A percentile compares a stretch with the other conserved stretches of the same genome.
Conservation (phyloP, 306 rosid genomes). For the Lithocarpus polystachyus region DNA sequence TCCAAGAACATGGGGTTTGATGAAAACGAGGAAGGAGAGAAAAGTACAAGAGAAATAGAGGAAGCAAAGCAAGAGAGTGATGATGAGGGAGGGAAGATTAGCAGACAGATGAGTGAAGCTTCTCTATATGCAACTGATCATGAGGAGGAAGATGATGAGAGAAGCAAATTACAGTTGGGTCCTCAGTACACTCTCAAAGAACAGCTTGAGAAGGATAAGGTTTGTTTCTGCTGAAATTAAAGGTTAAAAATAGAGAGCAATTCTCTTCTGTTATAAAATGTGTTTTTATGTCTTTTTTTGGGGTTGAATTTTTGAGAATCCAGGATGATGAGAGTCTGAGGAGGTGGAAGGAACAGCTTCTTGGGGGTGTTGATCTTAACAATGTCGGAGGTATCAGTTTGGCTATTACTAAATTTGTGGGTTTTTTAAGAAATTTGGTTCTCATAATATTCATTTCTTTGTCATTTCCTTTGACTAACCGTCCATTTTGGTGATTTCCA, state of each 20-base stretch:
- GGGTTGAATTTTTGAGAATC: conserved; percentile 13
- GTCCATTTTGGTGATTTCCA: not conserved
- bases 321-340: conserved; percentile 97
- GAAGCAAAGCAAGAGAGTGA: conserved; percentile 35
- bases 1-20: conserved; percentile 75
- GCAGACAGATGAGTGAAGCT: conserved; percentile 53
- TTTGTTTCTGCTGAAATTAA: conserved; percentile 15
- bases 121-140: conserved; percentile 56
- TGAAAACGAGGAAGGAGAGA: conserved; percentile 37
- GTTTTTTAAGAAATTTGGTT: not conserved
- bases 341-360: conserved; percentile 99
- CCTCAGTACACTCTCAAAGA: conserved; percentile 86
- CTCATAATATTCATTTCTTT: not conserved
- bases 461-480: not conserved
- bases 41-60: conserved; percentile 14
- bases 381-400: conserved; percentile 70
- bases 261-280: not conserved
- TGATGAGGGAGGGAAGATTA: conserved; percentile 32
- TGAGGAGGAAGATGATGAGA: conserved; percentile 85
- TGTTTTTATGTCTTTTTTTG: not conserved
- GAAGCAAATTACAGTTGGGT: conserved; percentile 75
- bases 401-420: not conserved
- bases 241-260: not conserved
- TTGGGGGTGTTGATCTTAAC: conserved; percentile 82
- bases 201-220: conserved; percentile 93